phyloP scores from a whole-genome alignment of 345 rosid species.

The Linum trigynum region DNA sequence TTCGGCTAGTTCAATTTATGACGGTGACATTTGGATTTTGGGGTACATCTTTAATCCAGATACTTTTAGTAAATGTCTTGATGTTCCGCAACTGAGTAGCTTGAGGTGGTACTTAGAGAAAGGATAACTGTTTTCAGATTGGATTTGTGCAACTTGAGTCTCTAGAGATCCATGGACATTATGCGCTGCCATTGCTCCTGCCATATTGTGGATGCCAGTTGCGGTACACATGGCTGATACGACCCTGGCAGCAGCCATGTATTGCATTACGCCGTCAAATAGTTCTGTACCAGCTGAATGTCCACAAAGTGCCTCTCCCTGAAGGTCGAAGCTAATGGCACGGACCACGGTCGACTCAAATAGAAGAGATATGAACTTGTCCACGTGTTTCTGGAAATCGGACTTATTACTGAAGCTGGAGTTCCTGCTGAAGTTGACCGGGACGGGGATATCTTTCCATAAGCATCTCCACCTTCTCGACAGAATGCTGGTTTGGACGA shows the following conservation, averaged over 20 bases:
- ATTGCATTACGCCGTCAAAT: no score
- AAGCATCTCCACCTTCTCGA: neutral
- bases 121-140: neutral
- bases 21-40: neutral
- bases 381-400: neutral
- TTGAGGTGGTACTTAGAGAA: neutral
- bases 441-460: neutral
- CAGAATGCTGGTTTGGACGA: neutral
- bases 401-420: neutral
- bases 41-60: neutral
- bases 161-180: neutral
- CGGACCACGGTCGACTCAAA: no score
- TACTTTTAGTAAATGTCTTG: neutral
- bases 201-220: neutral
- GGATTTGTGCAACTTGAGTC: neutral
- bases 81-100: neutral
- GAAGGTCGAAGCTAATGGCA: no score
- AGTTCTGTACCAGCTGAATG: no score
- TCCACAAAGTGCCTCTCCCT: no score
- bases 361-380: neutral
- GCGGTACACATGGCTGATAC: neutral
- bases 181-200: neutral
- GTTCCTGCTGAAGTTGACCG: neutral
- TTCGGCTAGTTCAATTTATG: neutral
- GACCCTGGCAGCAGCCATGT: neutral